These are phyloP conservation scores for Punica granatum DNA, from an alignment of 345 rosid genomes.

Conservation along the genomic window DNA sequence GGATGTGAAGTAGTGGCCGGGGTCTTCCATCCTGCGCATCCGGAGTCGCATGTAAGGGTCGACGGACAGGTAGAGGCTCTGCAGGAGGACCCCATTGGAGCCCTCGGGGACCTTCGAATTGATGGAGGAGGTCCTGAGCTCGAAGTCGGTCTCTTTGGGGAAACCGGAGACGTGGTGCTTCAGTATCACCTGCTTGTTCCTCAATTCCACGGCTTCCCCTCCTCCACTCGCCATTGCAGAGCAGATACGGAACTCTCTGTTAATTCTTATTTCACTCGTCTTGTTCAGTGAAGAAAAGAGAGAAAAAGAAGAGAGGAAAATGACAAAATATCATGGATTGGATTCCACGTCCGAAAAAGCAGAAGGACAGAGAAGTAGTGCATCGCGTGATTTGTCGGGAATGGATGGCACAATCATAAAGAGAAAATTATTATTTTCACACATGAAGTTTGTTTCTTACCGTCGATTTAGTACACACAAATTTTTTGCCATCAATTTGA, in stretches of 20 bases:
- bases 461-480: too few relatives aligned
- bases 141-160: conserved; percentile 16
- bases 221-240: neutral
- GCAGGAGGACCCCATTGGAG: conserved; percentile 18
- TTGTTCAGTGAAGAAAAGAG: too few relatives aligned
- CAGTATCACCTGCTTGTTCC: conserved; percentile 14
- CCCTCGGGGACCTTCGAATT: conserved; percentile 7
- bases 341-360: too few relatives aligned
- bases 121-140: conserved; percentile 8
- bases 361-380: too few relatives aligned
- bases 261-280: neutral
- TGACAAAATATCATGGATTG: too few relatives aligned
- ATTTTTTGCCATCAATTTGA: too few relatives aligned
- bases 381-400: too few relatives aligned
- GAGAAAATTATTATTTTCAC: too few relatives aligned
- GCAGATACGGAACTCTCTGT: neutral
- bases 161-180: conserved; percentile 10
- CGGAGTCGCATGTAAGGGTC: conserved; percentile 45
- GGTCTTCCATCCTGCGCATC: conserved; percentile 21
- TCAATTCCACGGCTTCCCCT: neutral
- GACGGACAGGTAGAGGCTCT: conserved; percentile 46
- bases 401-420: too few relatives aligned
- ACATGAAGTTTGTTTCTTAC: too few relatives aligned
- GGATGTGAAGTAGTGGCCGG: conserved; percentile 22
- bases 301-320: too few relatives aligned